A percentile compares a stretch with the other conserved stretches of the same genome.
phyloP scores from a whole-genome alignment of 2,329 filamentous ascomycete species.

The Talaromyces amestolkiae region DNA sequence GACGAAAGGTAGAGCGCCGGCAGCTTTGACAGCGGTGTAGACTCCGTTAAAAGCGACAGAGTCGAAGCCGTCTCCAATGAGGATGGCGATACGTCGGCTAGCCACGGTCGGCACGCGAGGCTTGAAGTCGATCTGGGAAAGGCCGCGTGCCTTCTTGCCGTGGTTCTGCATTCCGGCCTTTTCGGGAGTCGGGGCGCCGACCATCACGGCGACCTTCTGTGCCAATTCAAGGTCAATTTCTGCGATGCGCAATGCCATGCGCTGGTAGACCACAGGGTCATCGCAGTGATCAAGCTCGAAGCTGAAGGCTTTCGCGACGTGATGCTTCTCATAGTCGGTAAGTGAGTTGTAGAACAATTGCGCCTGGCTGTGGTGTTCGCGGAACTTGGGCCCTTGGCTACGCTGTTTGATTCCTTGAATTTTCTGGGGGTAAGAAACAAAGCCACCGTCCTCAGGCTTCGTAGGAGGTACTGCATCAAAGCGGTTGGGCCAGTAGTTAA shows the following conservation, averaged over 20 bases:
- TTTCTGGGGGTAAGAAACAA: conserved; percentile 65
- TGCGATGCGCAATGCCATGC: conserved; percentile 64
- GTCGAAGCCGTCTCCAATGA: conserved; percentile 44
- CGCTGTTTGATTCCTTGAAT: conserved; percentile 69
- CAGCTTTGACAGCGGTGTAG: conserved; percentile 60
- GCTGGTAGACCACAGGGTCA: conserved; percentile 71
- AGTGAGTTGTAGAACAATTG: conserved; percentile 82
- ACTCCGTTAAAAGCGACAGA: conserved; percentile 62
- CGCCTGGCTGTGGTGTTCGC: conserved; percentile 73
- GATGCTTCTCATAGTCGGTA: conserved; percentile 62
- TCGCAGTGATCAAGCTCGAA: conserved; percentile 82
- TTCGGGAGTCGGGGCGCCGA: conserved; percentile 60
- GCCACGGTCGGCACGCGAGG: conserved; percentile 65
- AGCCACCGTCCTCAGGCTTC: conserved; percentile 61
- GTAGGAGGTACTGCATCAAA: conserved; percentile 64
- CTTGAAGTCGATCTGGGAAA: conserved; percentile 71
- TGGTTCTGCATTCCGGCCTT: conserved; percentile 58
- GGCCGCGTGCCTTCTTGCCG: conserved; percentile 62
- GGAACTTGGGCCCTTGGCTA: conserved; percentile 67
- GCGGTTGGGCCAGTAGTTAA: conserved; percentile 80
- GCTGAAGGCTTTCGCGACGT: conserved; percentile 59
- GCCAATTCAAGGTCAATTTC: conserved; percentile 73
- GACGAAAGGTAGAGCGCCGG: conserved; percentile 65
- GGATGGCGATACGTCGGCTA: conserved; percentile 63
- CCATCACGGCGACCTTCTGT: conserved; percentile 65